Percentiles rank a stretch among this genome's conserved stretches.
These are phyloP conservation scores for Babesia gibsoni DNA, from an alignment of 169 alveolate species.

Conservation along the genomic window DNA sequence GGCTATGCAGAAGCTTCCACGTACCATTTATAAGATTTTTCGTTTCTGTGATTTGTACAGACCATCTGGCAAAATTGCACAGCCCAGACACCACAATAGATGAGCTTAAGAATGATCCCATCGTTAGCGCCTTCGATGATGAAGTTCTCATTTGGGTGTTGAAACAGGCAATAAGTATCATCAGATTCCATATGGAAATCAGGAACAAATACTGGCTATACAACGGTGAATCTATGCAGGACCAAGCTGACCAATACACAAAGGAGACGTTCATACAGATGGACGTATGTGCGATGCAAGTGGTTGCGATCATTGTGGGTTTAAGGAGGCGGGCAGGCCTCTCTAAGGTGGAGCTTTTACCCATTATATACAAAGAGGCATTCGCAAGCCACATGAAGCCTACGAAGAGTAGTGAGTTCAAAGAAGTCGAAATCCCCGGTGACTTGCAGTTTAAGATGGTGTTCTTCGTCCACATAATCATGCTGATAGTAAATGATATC, in stretches of 20 bases:
- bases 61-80: slow-evolving; percentile 11
- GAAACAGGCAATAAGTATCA: not conserved
- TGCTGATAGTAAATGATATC: slow-evolving; percentile 24
- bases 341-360: slow-evolving; percentile 12
- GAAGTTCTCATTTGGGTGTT: slow-evolving; percentile 36
- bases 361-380: slow-evolving; percentile 7
- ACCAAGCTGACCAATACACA: slow-evolving; percentile 36
- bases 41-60: slow-evolving; percentile 17
- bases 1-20: slow-evolving; percentile 41
- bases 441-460: slow-evolving; percentile 6
- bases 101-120: not conserved
- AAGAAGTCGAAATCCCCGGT: slow-evolving; percentile 16
- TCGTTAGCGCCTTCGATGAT: slow-evolving; percentile 30
- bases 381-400: not conserved
- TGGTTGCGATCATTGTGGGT: slow-evolving; percentile 22
- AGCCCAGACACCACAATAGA: not conserved
- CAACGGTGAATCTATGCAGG: slow-evolving; percentile 65
- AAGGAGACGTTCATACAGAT: slow-evolving; percentile 14
- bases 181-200: slow-evolving; percentile 43
- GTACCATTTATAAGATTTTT: slow-evolving; percentile 56
- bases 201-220: slow-evolving; percentile 48
- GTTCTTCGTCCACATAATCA: slow-evolving; percentile 31
- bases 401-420: not conserved
- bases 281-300: slow-evolving; percentile 47
- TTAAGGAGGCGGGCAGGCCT: slow-evolving; percentile 28